These are phyloP conservation scores for Jimgerdemannia lactiflua DNA, from an alignment of 192 early-diverging fungal genomes.

Conservation along the genomic window DNA sequence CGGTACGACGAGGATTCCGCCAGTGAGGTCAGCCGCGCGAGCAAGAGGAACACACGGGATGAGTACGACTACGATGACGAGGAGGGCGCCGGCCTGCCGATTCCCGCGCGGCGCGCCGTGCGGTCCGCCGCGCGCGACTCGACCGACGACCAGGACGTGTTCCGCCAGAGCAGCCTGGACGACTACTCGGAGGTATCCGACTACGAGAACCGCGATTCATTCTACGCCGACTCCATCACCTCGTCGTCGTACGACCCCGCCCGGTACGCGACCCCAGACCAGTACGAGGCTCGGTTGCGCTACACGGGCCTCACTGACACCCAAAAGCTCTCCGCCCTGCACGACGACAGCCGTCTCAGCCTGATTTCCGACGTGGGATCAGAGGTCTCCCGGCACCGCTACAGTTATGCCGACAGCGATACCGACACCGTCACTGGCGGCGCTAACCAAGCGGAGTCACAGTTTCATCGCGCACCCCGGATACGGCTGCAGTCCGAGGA, in stretches of 20 bases:
- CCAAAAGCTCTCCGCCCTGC: too few relatives aligned
- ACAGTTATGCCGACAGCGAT: neutral
- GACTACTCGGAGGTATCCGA: neutral
- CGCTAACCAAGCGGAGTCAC: neutral
- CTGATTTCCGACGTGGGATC: neutral
- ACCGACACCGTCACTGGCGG: neutral
- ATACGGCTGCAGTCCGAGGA: neutral
- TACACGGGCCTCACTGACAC: too few relatives aligned
- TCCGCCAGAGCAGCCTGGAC: neutral
- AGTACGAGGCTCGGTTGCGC: neutral
- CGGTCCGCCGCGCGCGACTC: neutral
- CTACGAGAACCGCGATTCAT: neutral
- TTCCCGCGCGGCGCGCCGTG: neutral
- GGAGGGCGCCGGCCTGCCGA: neutral
- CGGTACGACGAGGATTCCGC: neutral
- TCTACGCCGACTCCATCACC: neutral
- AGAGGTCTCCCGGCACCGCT: neutral
- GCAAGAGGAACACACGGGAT: neutral
- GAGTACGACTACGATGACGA: neutral
- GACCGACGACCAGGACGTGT: neutral
- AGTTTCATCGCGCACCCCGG: neutral
- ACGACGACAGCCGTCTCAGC: too few relatives aligned
- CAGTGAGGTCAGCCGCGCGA: too few relatives aligned
- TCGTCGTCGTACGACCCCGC: neutral
- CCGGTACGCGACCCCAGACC: neutral